A percentile compares a stretch with the other conserved stretches of the same genome.
These are phyloP conservation scores for Psidium guajava DNA, from an alignment of 345 rosid species.

Conservation along the genomic window DNA sequence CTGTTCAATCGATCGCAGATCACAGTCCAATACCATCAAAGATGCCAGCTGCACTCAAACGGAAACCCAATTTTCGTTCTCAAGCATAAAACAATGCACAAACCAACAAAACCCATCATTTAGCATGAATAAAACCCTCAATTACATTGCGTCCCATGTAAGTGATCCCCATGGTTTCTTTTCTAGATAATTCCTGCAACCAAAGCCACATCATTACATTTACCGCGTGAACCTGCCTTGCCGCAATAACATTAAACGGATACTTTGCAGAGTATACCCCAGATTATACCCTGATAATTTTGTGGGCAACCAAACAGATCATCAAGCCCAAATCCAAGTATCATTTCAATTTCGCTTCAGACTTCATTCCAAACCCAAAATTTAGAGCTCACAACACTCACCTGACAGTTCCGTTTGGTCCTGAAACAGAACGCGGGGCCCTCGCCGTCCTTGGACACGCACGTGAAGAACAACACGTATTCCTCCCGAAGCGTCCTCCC, in stretches of 20 bases:
- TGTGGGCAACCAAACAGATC: constrained; percentile 8
- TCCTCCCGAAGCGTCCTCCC: no score
- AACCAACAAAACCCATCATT: constrained; percentile 7
- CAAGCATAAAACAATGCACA: not conserved
- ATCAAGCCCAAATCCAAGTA: not conserved
- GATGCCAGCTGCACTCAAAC: constrained; percentile 51
- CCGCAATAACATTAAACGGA: not conserved
- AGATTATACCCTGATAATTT: not conserved
- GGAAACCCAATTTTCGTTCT: not conserved
- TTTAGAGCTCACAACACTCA: not conserved
- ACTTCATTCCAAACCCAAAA: no score
- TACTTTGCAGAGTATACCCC: not conserved
- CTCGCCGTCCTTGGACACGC: constrained; percentile 65
- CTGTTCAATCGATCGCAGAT: constrained; percentile 45
- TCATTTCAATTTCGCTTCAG: not conserved
- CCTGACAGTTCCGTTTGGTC: constrained; percentile 91
- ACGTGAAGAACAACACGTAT: constrained; percentile 15
- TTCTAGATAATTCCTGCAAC: constrained; percentile 68
- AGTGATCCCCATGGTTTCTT: constrained; percentile 25
- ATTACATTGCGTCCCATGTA: constrained; percentile 79
- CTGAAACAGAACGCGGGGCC: constrained; percentile 78
- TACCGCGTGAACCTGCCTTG: no score
- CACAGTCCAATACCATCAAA: constrained; percentile 63
- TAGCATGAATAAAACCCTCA: constrained; percentile 4
- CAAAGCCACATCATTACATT: not conserved